phyloP scores from a whole-genome alignment of 257 asterid genomes.

The Leptodermis oblonga region DNA sequence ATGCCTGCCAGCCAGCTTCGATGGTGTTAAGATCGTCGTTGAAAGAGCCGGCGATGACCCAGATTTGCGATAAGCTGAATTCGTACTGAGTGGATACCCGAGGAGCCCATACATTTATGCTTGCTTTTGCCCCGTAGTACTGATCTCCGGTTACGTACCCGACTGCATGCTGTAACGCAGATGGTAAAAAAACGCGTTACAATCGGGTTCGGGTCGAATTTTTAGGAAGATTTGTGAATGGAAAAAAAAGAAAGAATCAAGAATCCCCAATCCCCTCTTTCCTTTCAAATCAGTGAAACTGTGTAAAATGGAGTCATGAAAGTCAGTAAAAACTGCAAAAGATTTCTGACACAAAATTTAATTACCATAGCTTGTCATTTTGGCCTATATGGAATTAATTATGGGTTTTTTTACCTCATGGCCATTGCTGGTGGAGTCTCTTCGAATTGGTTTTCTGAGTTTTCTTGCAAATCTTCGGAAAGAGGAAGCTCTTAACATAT shows the following conservation, averaged over 20 bases:
- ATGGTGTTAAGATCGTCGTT: constrained; percentile 93
- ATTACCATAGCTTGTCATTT: constrained; percentile 14
- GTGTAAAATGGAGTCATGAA: constrained; percentile 8
- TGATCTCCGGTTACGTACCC: constrained; percentile 80
- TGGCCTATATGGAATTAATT: background rate
- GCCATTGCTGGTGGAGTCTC: constrained; percentile 69
- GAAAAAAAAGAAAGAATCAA: too few species aligned
- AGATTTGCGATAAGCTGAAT: constrained; percentile 80
- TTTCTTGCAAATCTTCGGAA: constrained; percentile 57
- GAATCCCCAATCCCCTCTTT: background rate
- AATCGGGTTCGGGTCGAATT: too few species aligned
- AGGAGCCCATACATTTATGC: constrained; percentile 88
- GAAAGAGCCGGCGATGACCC: constrained; percentile 91
- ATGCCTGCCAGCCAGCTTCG: constrained; percentile 99
- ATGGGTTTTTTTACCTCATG: constrained; percentile 55
- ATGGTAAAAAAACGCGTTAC: too few species aligned
- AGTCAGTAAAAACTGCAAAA: constrained; percentile 18
- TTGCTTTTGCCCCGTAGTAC: constrained; percentile 88
- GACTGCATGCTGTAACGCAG: constrained; percentile 68
- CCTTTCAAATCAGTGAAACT: constrained; percentile 10
- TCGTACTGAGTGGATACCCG: constrained; percentile 58
- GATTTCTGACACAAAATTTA: constrained; percentile 17
- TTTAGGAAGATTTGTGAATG: too few species aligned
- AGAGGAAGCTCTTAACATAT: constrained; percentile 55
- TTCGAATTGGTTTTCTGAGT: constrained; percentile 34